Base-by-base conservation (phyloP, 1,284 basidiomycete genomes). In the Ceratobasidium sp. region DNA sequence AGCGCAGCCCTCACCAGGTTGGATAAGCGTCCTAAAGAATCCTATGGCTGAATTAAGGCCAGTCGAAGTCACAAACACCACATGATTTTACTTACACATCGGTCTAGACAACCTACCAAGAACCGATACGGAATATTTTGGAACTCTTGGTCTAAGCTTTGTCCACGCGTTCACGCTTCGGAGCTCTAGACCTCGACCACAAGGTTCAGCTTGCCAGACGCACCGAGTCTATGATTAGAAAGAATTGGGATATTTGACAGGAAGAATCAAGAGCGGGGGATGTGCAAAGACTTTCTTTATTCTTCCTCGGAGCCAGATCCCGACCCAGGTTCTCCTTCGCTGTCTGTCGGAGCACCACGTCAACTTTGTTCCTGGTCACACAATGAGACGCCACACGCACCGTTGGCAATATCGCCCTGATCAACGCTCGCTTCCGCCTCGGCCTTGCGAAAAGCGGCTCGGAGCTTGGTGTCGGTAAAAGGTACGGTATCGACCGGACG, bases 401-500 rank as follows among this genome's bases (percentile, higher is more conserved):
- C 85, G 71, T 83, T 80, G 0, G 85, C 88, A 41, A 88, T 83
- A 77, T 88, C 87, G n/a, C 80, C 82, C n/a, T 80, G 79, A 1
- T 84, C 82, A 41, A 87, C 81, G 59, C 82, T 83, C 2, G 84
- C 84, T 78, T 89, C 83, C 0, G 87, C 89, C 79, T 88, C 85
- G 4, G 87, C 81, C 81, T 89, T 89, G 75, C 88, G 86, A 78
- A 94, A 86, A 67, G 90, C 82, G 0, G 81, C 82, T 35, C 83
- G 84, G 44, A 89, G 86, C 59, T 87, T 87, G 35, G 80, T 81
- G 80, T 91, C 90, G 23, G 79, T 76, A 6, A 85, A 84, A 4
- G 89, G 87, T 18, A 94, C 84, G 18, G 92, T 84, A 81, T 94
- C 91, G 10, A 89, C 79, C 0, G 88, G 87, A 0, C 89, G 89